Percentiles rank a stretch among this genome's conserved stretches.
phyloP scores from a whole-genome alignment of 164 flowering plant species.

The Cinnamomum micranthum region DNA sequence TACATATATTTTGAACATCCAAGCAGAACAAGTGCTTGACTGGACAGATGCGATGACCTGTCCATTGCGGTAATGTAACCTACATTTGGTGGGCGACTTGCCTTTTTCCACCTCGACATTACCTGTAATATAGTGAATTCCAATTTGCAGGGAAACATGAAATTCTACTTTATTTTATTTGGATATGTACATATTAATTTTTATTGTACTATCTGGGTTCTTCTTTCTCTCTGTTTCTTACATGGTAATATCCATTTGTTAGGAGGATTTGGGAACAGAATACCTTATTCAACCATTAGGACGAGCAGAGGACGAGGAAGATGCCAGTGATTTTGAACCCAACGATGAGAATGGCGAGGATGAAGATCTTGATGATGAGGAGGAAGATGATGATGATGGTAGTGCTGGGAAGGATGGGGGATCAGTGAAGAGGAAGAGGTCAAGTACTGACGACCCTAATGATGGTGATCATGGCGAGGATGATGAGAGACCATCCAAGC shows the following conservation, averaged over 20 bases:
- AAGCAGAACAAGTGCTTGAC: too few relatives aligned
- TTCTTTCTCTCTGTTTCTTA: neutral
- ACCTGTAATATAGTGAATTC: too few relatives aligned
- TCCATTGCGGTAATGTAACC: too few relatives aligned
- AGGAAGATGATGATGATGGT: conserved; percentile 31
- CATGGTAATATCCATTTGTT: neutral
- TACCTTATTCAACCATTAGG: conserved; percentile 71
- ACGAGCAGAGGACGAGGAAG: conserved; percentile 73
- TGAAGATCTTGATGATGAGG: conserved; percentile 46
- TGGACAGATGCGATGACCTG: too few relatives aligned
- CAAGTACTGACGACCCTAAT: conserved; percentile 44
- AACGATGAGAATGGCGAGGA: conserved; percentile 66
- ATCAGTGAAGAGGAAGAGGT: conserved; percentile 61
- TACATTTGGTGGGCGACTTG: too few relatives aligned
- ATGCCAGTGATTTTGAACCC: conserved; percentile 82
- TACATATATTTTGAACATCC: too few relatives aligned
- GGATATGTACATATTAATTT: too few relatives aligned
- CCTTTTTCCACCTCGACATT: too few relatives aligned
- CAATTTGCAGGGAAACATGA: too few relatives aligned
- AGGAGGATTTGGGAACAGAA: conserved; percentile 77
- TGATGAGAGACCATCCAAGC: conserved; percentile 78
- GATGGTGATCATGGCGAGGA: conserved; percentile 63
- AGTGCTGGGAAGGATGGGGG: conserved; percentile 37
- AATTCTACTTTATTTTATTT: too few relatives aligned
- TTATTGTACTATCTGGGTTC: too few relatives aligned